Conservation (phyloP, 345 rosid genomes). For the Salix udensis region DNA sequence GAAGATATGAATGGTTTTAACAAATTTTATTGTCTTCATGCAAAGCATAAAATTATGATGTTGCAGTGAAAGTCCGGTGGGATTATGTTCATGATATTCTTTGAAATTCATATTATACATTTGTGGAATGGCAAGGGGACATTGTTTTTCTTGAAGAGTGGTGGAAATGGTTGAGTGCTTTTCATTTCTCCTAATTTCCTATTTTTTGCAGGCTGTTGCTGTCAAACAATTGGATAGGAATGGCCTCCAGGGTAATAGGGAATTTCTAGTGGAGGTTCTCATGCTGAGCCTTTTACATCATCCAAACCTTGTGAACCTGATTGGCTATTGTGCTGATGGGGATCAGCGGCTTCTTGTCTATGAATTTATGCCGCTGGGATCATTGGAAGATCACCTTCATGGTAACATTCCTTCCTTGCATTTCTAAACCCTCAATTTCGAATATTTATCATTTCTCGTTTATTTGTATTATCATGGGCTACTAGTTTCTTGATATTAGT, state of each 20-base stretch:
- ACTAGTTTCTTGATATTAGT: background rate
- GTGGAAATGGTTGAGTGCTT: background rate
- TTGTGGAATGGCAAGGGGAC: background rate
- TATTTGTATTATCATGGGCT: background rate
- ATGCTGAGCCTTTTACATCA: slow-evolving; percentile 99
- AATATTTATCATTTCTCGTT: background rate
- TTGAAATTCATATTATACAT: background rate
- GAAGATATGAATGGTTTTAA: background rate
- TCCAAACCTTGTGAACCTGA: slow-evolving; percentile 84
- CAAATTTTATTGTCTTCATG: background rate
- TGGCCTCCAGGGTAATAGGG: slow-evolving; percentile 98
- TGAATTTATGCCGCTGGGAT: slow-evolving; percentile 95
- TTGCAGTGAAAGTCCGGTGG: background rate
- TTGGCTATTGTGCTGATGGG: slow-evolving; percentile 99
- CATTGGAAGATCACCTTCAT: slow-evolving; percentile 97
- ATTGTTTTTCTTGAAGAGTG: background rate
- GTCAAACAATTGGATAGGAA: slow-evolving; percentile 93
- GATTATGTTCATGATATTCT: background rate
- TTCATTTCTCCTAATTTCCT: background rate
- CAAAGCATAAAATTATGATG: background rate
- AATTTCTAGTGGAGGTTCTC: slow-evolving; percentile 95
- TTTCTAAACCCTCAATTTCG: slow-evolving; percentile 4
- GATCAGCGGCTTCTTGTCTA: slow-evolving; percentile 98
- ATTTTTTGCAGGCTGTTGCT: slow-evolving; percentile 70
- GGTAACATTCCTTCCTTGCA: slow-evolving; percentile 41